Evolutionary conservation across 1,139 yeast species (phyloP), one percentile per base, ranked within the genome.

Genomic region (Taphrina wiesneri): DNA sequence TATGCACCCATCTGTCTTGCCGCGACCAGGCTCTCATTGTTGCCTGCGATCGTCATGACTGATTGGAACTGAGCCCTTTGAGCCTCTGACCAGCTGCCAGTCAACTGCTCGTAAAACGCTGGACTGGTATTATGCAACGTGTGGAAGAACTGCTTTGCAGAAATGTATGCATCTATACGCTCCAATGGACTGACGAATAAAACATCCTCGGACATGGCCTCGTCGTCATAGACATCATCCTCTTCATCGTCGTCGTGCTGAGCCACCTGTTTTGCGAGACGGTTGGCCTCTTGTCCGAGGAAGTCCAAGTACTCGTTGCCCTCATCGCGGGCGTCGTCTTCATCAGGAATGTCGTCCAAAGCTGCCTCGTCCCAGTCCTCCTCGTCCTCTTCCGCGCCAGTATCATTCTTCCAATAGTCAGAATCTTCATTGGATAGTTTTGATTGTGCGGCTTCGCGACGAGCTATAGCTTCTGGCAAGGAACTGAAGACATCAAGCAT

Each of bases 151-250:
- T 81, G 80, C 69, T 83, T 80, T 73, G 86, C 81, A 3, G 81
- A 78, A 4, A 77, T 75, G 72, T 85, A 86, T 7, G 90, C 83
- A 72, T 92, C 86, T 51, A 92, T 77, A 51, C 79, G 77, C 72
- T 93, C 98, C 67, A 93, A 78, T 0, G 96, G 86, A 1, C 91
- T 87, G 61, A 87, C 85, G 2, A 88, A 83, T 70, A 90, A 81
- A 2, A 96, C 92, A 75, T 93, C 97, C 72, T 91, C 97, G 28
- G 82, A 83, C 4, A 88, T 75, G 46, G 81, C 85, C 28, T 85
- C 90, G 56, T 84, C 85, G 21, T 79, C 82, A 39, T 77, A 78
- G 23, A 7, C 36, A 41, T 80, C 81, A 6, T 74, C 79, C 51
- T 74, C 76, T 39, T 63, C 68, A 26, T 71, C 74, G 4, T 73